Percentiles rank a stretch among this genome's conserved stretches.
Evolutionary conservation across 805 yeast species (phyloP).

Genomic region (Monosporozyma yasuniensis): DNA sequence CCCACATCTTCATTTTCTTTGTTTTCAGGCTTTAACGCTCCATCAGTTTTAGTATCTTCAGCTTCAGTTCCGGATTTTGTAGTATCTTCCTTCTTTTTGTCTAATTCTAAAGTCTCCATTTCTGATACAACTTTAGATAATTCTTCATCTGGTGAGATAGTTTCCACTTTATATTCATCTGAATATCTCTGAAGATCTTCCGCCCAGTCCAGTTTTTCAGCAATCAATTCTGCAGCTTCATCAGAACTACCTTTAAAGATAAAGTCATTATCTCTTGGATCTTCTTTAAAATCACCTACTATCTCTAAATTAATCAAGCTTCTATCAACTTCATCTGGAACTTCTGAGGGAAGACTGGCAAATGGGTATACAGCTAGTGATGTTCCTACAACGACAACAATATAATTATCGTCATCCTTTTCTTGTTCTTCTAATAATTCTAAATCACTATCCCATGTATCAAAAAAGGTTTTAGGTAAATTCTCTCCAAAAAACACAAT

Average conservation of each 20-base stretch:
- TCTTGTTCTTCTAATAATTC: slow-evolving; percentile 17
- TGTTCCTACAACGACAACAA: slow-evolving; percentile 88
- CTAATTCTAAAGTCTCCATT: slow-evolving; percentile 8
- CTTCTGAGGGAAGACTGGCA: slow-evolving; percentile 70
- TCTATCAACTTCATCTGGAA: slow-evolving; percentile 40
- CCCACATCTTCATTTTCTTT: too few relatives aligned
- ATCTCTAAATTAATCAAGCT: slow-evolving; percentile 64
- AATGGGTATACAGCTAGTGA: slow-evolving; percentile 86
- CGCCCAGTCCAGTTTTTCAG: slow-evolving; percentile 55
- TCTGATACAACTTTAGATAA: slow-evolving; percentile 7
- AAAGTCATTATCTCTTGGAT: slow-evolving; percentile 52
- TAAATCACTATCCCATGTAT: slow-evolving; percentile 51
- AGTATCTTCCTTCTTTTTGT: too few relatives aligned
- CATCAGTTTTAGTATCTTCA: not conserved
- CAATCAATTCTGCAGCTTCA: slow-evolving; percentile 45
- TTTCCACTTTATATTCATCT: slow-evolving; percentile 9
- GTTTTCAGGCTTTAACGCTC: too few relatives aligned
- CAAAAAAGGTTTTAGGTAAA: slow-evolving; percentile 63
- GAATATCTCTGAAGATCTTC: slow-evolving; percentile 41
- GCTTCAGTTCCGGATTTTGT: too few relatives aligned
- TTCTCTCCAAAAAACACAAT: slow-evolving; percentile 93
- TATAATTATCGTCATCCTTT: slow-evolving; percentile 38
- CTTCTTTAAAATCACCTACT: slow-evolving; percentile 61
- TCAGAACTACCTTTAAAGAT: slow-evolving; percentile 59
- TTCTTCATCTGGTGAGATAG: slow-evolving; percentile 1